Percentiles rank a stretch among this genome's conserved stretches.
Evolutionary conservation across 768 basidiomycete species (phyloP).

Genomic region (Polyporus arcularius): DNA sequence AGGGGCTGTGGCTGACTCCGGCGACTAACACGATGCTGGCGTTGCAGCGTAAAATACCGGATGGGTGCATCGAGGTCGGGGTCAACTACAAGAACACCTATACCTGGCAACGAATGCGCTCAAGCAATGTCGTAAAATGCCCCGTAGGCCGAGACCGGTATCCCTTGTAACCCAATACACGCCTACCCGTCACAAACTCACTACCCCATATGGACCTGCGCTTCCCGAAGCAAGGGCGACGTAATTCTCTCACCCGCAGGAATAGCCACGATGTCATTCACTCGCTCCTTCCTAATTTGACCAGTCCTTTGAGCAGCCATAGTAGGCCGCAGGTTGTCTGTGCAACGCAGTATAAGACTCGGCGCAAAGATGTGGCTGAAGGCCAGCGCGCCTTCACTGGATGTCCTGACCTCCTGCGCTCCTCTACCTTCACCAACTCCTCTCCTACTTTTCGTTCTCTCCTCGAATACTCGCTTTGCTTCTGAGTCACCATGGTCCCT

Average conservation of each 20-base stretch:
- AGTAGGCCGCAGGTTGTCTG: not conserved
- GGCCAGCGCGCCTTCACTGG: not conserved
- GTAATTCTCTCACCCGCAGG: not conserved
- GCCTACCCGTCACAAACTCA: not conserved
- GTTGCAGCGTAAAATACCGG: no score
- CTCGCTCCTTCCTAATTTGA: not conserved
- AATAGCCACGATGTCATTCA: not conserved
- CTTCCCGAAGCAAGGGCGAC: not conserved
- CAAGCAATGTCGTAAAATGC: not conserved
- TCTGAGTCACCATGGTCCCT: slow-evolving; percentile 9
- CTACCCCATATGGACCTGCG: not conserved
- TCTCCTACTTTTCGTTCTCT: not conserved
- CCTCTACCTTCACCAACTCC: not conserved
- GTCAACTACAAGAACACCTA: no score
- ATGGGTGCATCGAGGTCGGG: no score
- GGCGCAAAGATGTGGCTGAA: not conserved
- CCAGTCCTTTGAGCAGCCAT: not conserved
- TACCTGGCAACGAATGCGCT: no score
- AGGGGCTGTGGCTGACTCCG: no score
- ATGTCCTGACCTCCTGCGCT: not conserved
- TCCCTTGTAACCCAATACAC: not conserved
- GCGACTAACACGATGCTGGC: no score
- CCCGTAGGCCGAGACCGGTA: not conserved
- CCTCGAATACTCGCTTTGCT: slow-evolving; percentile 1
- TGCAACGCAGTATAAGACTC: not conserved